A percentile compares a stretch with the other conserved stretches of the same genome.
phyloP scores from a whole-genome alignment of 2,329 filamentous ascomycete genomes.

The Colletotrichum graminicola region DNA sequence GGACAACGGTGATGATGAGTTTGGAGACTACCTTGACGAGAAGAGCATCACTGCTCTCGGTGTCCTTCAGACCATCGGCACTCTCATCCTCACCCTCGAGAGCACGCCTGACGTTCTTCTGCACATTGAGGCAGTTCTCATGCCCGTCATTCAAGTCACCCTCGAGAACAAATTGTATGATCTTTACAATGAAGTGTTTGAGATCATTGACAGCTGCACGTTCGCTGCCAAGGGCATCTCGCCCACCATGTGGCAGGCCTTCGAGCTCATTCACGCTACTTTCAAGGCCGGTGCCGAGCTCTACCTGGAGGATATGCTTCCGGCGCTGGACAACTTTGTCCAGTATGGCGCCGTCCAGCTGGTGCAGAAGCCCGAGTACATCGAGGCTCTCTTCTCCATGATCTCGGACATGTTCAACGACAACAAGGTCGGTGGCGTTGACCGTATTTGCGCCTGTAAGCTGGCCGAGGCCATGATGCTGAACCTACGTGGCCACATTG shows the following conservation, averaged over 20 bases:
- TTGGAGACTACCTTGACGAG: slow-evolving; percentile 93
- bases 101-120: slow-evolving; percentile 95
- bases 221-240: slow-evolving; percentile 97
- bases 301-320: slow-evolving; percentile 98
- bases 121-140: slow-evolving; percentile 94
- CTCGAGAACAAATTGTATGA: slow-evolving; percentile 98
- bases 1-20: slow-evolving; percentile 81
- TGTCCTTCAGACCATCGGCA: slow-evolving; percentile 97
- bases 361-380: slow-evolving; percentile 85
- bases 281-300: slow-evolving; percentile 98
- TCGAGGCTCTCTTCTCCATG: slow-evolving; percentile 92
- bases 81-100: slow-evolving; percentile 94
- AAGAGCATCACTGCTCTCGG: slow-evolving; percentile 98
- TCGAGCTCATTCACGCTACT: slow-evolving; percentile 94
- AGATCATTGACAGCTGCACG: slow-evolving; percentile 99
- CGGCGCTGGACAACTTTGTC: slow-evolving; percentile 97
- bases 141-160: slow-evolving; percentile 96
- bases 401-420: slow-evolving; percentile 95
- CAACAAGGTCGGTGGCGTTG: slow-evolving; percentile 91
- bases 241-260: slow-evolving; percentile 97
- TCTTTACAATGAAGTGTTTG: slow-evolving; percentile 97
- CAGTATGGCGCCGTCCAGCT: slow-evolving; percentile 88
- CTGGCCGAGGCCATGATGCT: slow-evolving; percentile 97
- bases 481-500: slow-evolving; percentile 88
- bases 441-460: slow-evolving; percentile 97